Evolutionary conservation across 2,329 filamentous ascomycete species (phyloP).

Genomic region (Sclerotiophoma versabilis): DNA sequence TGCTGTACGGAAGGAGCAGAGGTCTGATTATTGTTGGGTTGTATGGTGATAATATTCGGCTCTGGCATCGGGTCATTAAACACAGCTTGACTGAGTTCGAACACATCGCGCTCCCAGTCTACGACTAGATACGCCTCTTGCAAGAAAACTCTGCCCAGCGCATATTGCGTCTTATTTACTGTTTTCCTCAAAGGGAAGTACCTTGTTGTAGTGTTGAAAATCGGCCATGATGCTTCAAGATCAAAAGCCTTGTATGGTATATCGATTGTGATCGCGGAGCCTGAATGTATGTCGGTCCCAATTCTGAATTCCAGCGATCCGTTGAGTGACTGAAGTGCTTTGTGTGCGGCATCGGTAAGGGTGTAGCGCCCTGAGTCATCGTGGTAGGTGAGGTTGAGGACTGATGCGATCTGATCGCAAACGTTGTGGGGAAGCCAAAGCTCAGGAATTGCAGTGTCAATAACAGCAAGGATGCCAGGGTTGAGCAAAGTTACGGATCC

Average conservation of each 20-base stretch:
- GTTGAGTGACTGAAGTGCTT: slow-evolving; percentile 51
- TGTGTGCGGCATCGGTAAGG: slow-evolving; percentile 61
- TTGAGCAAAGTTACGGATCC: slow-evolving; percentile 48
- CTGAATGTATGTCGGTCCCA: not conserved
- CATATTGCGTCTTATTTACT: not conserved
- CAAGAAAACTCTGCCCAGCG: slow-evolving; percentile 66
- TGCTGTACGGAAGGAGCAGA: not conserved
- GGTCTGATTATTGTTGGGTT: not conserved
- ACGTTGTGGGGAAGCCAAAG: slow-evolving; percentile 59
- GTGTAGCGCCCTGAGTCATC: slow-evolving; percentile 69
- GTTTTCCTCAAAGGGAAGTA: not conserved
- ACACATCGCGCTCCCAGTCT: slow-evolving; percentile 54
- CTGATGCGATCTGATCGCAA: slow-evolving; percentile 69
- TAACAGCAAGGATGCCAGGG: slow-evolving; percentile 31
- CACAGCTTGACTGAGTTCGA: slow-evolving; percentile 51
- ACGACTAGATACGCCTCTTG: slow-evolving; percentile 66
- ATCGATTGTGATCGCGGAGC: not conserved
- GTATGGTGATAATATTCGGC: slow-evolving; percentile 28
- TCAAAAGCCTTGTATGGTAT: not conserved
- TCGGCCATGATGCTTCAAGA: not conserved
- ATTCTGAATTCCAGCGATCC: slow-evolving; percentile 27
- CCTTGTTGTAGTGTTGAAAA: not conserved
- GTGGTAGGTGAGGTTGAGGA: slow-evolving; percentile 71
- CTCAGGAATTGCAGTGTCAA: slow-evolving; percentile 58
- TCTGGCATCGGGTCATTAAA: slow-evolving; percentile 38